phyloP scores from a whole-genome alignment of 495 filamentous ascomycete genomes.

The Talaromyces stipitatus region DNA sequence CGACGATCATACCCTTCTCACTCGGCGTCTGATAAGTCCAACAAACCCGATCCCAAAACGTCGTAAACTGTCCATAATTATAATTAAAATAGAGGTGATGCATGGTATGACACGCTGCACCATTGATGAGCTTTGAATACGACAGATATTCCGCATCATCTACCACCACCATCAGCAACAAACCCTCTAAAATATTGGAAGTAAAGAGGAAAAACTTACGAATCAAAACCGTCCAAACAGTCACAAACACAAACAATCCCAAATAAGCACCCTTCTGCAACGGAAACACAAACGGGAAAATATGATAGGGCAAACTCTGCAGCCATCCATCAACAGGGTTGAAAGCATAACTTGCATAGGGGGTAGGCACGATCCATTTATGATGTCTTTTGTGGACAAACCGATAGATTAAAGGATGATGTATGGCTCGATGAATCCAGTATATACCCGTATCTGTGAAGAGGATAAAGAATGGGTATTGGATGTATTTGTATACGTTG shows the following conservation, averaged over 20 bases:
- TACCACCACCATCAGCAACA: background rate
- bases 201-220: slow-evolving; percentile 22
- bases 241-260: slow-evolving; percentile 63
- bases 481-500: slow-evolving; percentile 48
- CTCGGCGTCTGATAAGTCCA: slow-evolving; percentile 58
- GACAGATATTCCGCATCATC: slow-evolving; percentile 70
- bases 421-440: slow-evolving; percentile 66
- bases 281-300: slow-evolving; percentile 71
- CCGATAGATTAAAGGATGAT: slow-evolving; percentile 63
- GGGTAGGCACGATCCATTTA: slow-evolving; percentile 86
- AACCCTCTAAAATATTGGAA: background rate
- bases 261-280: slow-evolving; percentile 69
- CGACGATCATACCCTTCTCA: slow-evolving; percentile 38
- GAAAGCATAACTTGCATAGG: slow-evolving; percentile 67
- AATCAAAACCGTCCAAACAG: slow-evolving; percentile 78
- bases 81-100: slow-evolving; percentile 77
- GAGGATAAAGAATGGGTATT: slow-evolving; percentile 66
- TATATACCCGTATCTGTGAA: slow-evolving; percentile 76
- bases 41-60: slow-evolving; percentile 66
- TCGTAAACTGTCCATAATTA: slow-evolving; percentile 80
- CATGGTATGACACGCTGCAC: slow-evolving; percentile 73
- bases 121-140: slow-evolving; percentile 64
- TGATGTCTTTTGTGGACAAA: slow-evolving; percentile 73
- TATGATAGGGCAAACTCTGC: slow-evolving; percentile 66
- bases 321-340: slow-evolving; percentile 67